Evolutionary conservation across 345 rosid genomes (phyloP).

Genomic region (Syzygium aqueum): DNA sequence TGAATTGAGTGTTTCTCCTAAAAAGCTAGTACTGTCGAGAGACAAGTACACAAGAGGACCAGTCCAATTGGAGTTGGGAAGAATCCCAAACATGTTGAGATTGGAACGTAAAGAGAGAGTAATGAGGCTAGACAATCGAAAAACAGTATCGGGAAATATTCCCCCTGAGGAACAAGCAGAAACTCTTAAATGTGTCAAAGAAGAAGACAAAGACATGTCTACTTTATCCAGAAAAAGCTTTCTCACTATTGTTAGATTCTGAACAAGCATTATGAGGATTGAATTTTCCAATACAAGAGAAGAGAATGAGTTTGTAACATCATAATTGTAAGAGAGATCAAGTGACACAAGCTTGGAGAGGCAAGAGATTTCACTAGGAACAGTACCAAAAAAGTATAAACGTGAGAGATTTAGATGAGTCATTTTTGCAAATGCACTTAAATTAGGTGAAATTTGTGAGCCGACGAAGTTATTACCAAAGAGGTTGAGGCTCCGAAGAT

Average conservation of each 20-base stretch:
- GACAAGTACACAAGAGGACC: not conserved
- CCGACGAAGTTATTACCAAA: accelerated
- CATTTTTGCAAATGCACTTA: not conserved
- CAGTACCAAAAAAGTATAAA: accelerated
- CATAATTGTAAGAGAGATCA: not conserved
- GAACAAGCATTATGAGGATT: too few relatives aligned
- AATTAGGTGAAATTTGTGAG: not conserved
- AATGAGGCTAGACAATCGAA: not conserved
- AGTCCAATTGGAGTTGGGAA: not conserved
- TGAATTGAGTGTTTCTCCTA: not conserved
- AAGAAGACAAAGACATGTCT: not conserved
- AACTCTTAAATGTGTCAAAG: not conserved
- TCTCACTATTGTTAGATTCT: not conserved
- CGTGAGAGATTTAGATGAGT: too few relatives aligned
- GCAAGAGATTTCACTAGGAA: not conserved
- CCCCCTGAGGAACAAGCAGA: not conserved
- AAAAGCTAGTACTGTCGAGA: accelerated
- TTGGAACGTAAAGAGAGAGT: accelerated
- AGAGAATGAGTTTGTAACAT: not conserved
- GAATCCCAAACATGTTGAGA: accelerated
- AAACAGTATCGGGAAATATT: too few relatives aligned
- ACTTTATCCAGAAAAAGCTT: not conserved
- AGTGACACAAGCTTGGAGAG: not conserved
- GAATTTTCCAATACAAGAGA: accelerated
- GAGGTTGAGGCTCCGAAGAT: not conserved